These are phyloP conservation scores for Trametes elegans DNA, from an alignment of 768 basidiomycete species.

Conservation along the genomic window DNA sequence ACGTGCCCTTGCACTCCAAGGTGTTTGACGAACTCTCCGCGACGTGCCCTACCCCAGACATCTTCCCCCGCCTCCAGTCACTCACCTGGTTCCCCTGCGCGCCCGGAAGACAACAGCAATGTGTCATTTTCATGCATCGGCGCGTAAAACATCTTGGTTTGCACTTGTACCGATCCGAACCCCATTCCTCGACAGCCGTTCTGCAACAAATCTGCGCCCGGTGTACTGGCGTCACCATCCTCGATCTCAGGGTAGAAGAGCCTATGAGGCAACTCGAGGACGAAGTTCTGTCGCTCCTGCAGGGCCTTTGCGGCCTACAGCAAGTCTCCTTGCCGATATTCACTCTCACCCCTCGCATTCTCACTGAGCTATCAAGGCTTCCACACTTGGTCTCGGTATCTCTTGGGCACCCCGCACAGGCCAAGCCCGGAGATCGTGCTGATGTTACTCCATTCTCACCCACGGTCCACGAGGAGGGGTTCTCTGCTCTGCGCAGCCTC, in stretches of 20 bases:
- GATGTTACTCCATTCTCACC: conserved; percentile 49
- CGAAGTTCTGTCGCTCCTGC: conserved; percentile 39
- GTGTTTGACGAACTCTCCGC: conserved; percentile 51
- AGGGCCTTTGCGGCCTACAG: conserved; percentile 40
- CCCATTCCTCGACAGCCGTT: conserved; percentile 26
- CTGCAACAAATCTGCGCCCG: conserved; percentile 39
- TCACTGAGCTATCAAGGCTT: conserved; percentile 46
- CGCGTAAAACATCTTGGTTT: conserved; percentile 40
- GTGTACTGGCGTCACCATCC: conserved; percentile 43
- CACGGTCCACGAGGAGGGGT: conserved; percentile 42
- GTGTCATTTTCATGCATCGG: conserved; percentile 56
- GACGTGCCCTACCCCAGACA: conserved; percentile 48
- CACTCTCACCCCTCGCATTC: conserved; percentile 43
- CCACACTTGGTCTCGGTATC: conserved; percentile 43
- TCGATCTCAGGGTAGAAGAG: conserved; percentile 44
- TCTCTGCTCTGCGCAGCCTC: conserved; percentile 50
- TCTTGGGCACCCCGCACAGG: conserved; percentile 43
- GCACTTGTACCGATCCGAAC: conserved; percentile 33
- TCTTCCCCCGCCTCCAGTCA: conserved; percentile 55
- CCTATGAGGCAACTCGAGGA: conserved; percentile 41
- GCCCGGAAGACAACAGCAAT: conserved; percentile 27
- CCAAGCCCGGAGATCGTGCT: conserved; percentile 43
- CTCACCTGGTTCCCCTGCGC: conserved; percentile 42
- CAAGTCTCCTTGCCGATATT: conserved; percentile 52
- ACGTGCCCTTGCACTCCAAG: conserved; percentile 18